These are phyloP conservation scores for Luzula sylvatica DNA, from an alignment of 176 grass and related monocot species.

Conservation along the genomic window DNA sequence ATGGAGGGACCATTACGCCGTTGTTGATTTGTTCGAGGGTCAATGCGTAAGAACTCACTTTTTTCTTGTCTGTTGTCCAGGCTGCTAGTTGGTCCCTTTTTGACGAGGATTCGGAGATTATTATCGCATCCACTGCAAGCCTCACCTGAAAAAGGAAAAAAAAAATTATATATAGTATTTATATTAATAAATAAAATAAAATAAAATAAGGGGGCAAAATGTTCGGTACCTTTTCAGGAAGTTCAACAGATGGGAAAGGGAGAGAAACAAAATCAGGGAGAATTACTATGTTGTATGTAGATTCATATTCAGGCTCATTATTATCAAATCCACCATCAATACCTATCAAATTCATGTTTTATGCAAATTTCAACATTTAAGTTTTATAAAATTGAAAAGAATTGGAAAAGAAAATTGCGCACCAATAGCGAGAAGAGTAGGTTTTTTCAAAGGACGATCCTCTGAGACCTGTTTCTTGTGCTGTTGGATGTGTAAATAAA, in stretches of 20 bases:
- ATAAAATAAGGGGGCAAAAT: no score
- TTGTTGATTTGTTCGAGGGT: constrained; percentile 76
- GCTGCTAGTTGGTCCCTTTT: constrained; percentile 75
- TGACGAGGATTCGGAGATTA: constrained; percentile 74
- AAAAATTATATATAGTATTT: no score
- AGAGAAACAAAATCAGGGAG: constrained; percentile 77
- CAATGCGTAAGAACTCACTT: constrained; percentile 64
- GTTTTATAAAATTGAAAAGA: neutral
- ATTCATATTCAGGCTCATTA: constrained; percentile 84
- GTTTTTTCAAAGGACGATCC: constrained; percentile 84
- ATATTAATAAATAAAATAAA: neutral
- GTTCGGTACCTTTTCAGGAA: constrained; percentile 80
- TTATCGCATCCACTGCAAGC: constrained; percentile 73
- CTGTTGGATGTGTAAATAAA: constrained; percentile 91
- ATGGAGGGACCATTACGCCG: constrained; percentile 73
- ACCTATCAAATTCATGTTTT: constrained; percentile 36
- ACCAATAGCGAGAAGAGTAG: constrained; percentile 91
- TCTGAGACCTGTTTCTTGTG: constrained; percentile 42
- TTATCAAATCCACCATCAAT: constrained; percentile 83
- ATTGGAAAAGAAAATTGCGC: neutral
- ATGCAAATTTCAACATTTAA: neutral
- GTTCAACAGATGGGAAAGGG: constrained; percentile 85
- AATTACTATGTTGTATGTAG: constrained; percentile 58
- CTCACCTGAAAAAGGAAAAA: constrained; percentile 41
- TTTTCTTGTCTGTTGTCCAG: constrained; percentile 88